Percentiles rank a stretch among this genome's conserved stretches.
Evolutionary conservation across 2,329 filamentous ascomycete genomes (phyloP).

Genomic region (Penicillium glabrum): DNA sequence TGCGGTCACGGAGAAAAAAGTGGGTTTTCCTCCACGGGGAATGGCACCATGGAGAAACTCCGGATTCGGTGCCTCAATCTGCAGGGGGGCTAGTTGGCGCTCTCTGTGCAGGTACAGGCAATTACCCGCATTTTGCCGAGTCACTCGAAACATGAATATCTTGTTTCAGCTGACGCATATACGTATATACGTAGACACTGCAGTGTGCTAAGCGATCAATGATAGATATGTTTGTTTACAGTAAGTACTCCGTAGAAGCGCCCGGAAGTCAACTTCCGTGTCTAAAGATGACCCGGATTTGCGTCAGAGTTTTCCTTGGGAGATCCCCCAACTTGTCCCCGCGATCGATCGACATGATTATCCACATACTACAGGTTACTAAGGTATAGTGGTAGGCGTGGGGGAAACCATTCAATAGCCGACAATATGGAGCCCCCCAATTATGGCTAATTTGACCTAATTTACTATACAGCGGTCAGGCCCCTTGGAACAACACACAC

Average conservation of each 20-base stretch:
- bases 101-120: neutral
- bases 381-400: conserved; percentile 6
- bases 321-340: conserved; percentile 7
- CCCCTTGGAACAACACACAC: neutral
- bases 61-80: conserved; percentile 20
- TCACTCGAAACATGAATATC: neutral
- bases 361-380: conserved; percentile 6
- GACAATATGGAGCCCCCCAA: neutral
- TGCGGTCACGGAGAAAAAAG: neutral
- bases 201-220: too few relatives aligned
- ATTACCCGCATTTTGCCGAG: conserved; percentile 25
- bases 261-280: conserved; percentile 11
- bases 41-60: conserved; percentile 20
- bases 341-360: conserved; percentile 17
- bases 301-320: neutral
- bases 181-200: neutral
- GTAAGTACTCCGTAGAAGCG: neutral
- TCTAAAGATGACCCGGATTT: neutral
- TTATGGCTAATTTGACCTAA: neutral
- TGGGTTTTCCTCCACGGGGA: conserved; percentile 18
- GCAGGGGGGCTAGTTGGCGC: conserved; percentile 1
- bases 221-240: too few relatives aligned
- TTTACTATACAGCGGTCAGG: neutral
- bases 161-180: conserved; percentile 12
- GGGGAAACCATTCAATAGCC: conserved; percentile 3